Evolutionary conservation across 2,329 filamentous ascomycete species (phyloP).

Genomic region (Fusarium pseudograminearum): DNA sequence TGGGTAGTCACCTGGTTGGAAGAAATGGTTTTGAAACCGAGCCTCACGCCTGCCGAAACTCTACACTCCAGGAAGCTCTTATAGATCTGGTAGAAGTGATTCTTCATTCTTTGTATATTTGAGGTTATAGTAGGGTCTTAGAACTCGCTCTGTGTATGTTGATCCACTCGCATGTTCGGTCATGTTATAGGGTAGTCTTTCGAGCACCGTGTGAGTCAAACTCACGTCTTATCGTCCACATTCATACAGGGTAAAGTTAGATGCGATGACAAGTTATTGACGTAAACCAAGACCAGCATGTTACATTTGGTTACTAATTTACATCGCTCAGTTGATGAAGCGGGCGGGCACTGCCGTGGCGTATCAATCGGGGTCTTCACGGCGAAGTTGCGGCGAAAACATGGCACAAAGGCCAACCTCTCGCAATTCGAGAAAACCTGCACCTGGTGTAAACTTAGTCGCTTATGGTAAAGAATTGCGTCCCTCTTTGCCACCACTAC

Average conservation of each 20-base stretch:
- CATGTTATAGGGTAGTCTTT: neutral
- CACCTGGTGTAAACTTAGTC: neutral
- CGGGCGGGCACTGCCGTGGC: neutral
- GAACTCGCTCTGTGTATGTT: neutral
- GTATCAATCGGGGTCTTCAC: neutral
- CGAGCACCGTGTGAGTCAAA: neutral
- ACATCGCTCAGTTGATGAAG: neutral
- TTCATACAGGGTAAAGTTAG: too few relatives aligned
- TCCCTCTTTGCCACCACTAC: neutral
- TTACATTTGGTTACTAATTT: neutral
- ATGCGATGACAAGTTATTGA: neutral
- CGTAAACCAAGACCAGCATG: neutral
- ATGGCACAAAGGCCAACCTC: too few relatives aligned
- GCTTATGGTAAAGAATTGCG: too few relatives aligned
- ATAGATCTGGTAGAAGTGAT: neutral
- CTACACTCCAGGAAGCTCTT: neutral
- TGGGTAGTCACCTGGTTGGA: neutral
- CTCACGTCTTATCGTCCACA: too few relatives aligned
- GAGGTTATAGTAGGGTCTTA: neutral
- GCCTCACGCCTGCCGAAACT: neutral
- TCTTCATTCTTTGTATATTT: too few relatives aligned
- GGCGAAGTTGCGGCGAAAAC: neutral
- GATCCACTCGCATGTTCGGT: neutral
- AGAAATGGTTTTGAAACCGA: neutral
- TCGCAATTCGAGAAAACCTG: too few relatives aligned